Evolutionary conservation across 192 early-diverging fungal genomes (phyloP).

Genomic region (Chytriomyces sp.): DNA sequence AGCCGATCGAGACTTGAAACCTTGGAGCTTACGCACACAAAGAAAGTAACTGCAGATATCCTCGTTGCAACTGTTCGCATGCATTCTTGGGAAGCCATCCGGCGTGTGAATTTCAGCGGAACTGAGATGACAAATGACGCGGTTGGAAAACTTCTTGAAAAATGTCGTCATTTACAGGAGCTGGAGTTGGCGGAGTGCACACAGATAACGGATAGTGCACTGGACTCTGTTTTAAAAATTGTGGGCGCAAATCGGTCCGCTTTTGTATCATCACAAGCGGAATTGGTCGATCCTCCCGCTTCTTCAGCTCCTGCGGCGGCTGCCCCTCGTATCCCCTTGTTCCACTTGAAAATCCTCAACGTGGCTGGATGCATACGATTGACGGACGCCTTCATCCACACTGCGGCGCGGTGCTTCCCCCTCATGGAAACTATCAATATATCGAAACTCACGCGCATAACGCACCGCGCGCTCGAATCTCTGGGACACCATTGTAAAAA

Average conservation of each 20-base stretch:
- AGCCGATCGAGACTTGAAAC: background rate
- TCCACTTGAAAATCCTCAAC: slow-evolving; percentile 11
- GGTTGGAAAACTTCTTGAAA: slow-evolving; percentile 2
- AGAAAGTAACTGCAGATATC: background rate
- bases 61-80: slow-evolving; percentile 2
- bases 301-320: background rate
- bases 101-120: slow-evolving; percentile 18
- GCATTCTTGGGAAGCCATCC: background rate
- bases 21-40: slow-evolving; percentile 1
- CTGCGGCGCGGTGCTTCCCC: slow-evolving; percentile 24
- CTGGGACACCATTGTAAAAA: slow-evolving; percentile 19
- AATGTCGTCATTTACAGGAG: slow-evolving; percentile 14
- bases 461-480: slow-evolving; percentile 11
- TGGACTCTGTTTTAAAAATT: slow-evolving; percentile 3
- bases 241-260: background rate
- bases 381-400: slow-evolving; percentile 1
- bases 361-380: slow-evolving; percentile 8
- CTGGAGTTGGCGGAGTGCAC: slow-evolving; percentile 16
- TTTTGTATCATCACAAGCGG: background rate
- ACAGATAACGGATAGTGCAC: slow-evolving; percentile 5
- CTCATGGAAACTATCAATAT: background rate
- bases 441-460: background rate
- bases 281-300: background rate
- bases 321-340: background rate
- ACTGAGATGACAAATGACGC: slow-evolving; percentile 2